Conservation (phyloP, 208 protist genomes). For the Trypanosoma cruzi region DNA sequence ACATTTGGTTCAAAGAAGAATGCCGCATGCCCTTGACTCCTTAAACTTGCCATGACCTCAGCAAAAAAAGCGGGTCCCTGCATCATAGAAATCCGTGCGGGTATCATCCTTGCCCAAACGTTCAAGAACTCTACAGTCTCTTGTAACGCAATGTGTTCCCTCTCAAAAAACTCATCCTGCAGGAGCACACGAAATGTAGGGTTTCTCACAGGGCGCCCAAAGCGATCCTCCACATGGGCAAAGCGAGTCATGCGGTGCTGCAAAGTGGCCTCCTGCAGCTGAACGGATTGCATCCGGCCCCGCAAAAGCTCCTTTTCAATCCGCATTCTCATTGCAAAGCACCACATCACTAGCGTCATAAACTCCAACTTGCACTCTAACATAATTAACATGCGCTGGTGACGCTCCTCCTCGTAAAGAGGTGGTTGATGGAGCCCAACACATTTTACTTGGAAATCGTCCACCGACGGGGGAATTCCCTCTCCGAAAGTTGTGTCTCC, state of each 20-base stretch:
- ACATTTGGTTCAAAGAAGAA: neutral
- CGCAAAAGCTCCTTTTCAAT: neutral
- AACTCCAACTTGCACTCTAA: conserved; percentile 3
- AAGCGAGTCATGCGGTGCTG: conserved; percentile 13
- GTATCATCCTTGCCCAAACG: neutral
- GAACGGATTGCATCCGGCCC: neutral
- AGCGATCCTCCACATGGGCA: neutral
- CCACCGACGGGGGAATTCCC: neutral
- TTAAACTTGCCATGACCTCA: neutral
- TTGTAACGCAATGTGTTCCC: conserved; percentile 16
- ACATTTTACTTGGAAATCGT: neutral
- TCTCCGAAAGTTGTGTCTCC: neutral
- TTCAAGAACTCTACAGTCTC: conserved; percentile 4
- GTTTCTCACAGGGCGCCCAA: neutral
- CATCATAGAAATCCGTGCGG: neutral
- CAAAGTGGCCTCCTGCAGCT: conserved; percentile 4
- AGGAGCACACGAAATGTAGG: neutral
- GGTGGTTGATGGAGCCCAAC: neutral
- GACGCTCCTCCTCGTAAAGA: conserved; percentile 8
- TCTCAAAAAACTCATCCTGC: conserved; percentile 16
- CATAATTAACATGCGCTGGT: conserved; percentile 2
- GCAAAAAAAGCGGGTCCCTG: neutral
- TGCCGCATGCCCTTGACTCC: neutral
- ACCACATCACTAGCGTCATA: conserved; percentile 4
- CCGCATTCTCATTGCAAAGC: neutral